Evolutionary conservation across 306 rosid species (phyloP).

Genomic region (Gastrolobium villosum): DNA sequence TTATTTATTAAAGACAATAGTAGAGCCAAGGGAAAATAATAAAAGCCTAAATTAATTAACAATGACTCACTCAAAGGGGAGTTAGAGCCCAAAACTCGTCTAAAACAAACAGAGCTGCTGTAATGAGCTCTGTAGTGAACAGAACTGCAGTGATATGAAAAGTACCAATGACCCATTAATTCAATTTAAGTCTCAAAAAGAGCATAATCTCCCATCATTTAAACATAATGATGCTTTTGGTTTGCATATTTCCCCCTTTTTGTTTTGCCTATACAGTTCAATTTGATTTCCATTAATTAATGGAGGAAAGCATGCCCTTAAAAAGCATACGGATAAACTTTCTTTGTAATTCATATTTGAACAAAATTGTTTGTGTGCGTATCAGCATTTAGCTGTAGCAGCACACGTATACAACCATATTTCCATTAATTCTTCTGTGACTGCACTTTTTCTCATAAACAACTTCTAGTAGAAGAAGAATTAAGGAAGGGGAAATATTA

Average conservation of each 20-base stretch:
- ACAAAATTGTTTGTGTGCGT: background rate
- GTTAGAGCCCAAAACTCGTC: background rate
- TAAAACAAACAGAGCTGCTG: background rate
- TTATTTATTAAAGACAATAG: conserved; percentile 15
- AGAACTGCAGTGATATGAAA: background rate
- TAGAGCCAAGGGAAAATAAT: background rate
- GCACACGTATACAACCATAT: background rate
- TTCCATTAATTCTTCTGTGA: background rate
- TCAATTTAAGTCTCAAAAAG: conserved; percentile 3
- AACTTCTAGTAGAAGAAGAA: background rate
- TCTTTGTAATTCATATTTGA: background rate
- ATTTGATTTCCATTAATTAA: background rate
- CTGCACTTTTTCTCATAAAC: conserved; percentile 34
- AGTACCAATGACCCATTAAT: background rate
- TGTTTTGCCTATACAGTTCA: background rate
- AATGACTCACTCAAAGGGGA: background rate
- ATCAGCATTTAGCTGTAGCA: background rate
- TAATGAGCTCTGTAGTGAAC: background rate
- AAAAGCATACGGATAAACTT: background rate
- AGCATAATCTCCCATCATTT: background rate
- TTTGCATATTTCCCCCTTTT: background rate
- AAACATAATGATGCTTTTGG: background rate
- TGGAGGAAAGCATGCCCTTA: background rate
- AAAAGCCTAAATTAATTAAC: background rate
- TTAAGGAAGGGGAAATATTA: conserved; percentile 8